Conservation (phyloP, 139 green algal species). For the Ettlia oleoabundans region DNA sequence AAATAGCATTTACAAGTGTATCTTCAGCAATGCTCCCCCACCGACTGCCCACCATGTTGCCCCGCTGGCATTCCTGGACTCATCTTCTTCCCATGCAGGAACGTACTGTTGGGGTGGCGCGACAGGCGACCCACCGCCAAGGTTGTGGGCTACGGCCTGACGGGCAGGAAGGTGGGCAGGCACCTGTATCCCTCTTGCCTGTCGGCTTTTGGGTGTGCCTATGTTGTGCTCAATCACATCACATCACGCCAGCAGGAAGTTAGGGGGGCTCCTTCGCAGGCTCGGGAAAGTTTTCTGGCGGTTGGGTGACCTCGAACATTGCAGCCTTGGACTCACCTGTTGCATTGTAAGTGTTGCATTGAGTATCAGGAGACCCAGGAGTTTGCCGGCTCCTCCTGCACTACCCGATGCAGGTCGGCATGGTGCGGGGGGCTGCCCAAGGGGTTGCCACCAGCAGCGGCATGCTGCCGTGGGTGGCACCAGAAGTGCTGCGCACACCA, state of each 20-base stretch:
- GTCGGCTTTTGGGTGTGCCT: no score
- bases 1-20: no score
- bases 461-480: slow-evolving; percentile 43
- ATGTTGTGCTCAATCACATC: no score
- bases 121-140: slow-evolving; percentile 38
- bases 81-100: background rate
- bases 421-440: slow-evolving; percentile 2
- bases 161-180: slow-evolving; percentile 11
- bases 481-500: slow-evolving; percentile 37
- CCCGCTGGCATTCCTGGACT: background rate
- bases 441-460: background rate
- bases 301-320: no score
- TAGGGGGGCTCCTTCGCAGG: no score
- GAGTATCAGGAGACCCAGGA: no score
- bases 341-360: no score
- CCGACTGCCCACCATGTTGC: no score
- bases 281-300: no score
- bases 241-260: no score
- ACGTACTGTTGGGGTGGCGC: slow-evolving; percentile 43
- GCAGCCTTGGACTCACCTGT: no score
- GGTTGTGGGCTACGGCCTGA: slow-evolving; percentile 37
- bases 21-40: background rate
- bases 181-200: no score
- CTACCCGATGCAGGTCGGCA: slow-evolving; percentile 11
- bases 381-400: background rate